Evolutionary conservation across 2,329 filamentous ascomycete genomes (phyloP).

Genomic region (Corniculantispora saksenae): DNA sequence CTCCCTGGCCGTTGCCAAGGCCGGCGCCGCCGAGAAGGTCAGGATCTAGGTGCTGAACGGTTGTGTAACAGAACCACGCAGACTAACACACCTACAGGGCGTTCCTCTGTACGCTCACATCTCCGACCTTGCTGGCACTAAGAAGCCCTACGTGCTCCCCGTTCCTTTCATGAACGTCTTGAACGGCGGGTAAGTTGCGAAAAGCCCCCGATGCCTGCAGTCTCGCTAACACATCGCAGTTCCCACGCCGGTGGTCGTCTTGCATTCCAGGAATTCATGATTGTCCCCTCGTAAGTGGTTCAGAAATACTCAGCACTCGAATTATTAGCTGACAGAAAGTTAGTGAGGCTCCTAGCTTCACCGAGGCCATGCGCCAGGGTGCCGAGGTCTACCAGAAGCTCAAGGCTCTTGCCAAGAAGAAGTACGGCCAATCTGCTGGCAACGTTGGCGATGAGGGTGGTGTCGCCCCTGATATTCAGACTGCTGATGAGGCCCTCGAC

Average conservation of each 20-base stretch:
- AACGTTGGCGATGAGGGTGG: constrained; percentile 99
- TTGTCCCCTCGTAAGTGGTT: constrained; percentile 73
- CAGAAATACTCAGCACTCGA: constrained; percentile 12
- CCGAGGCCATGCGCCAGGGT: constrained; percentile 94
- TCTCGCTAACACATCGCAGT: constrained; percentile 40
- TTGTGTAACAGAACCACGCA: no score
- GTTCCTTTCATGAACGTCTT: constrained; percentile 94
- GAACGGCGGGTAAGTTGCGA: constrained; percentile 63
- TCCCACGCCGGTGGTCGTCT: constrained; percentile 97
- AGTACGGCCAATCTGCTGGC: constrained; percentile 97
- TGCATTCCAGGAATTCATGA: constrained; percentile 97
- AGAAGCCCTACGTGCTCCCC: constrained; percentile 88
- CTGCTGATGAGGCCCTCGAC: constrained; percentile 91
- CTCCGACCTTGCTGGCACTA: constrained; percentile 83
- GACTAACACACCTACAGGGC: constrained; percentile 45
- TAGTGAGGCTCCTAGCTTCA: constrained; percentile 83
- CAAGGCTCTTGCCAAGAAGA: constrained; percentile 97
- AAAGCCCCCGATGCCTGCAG: background rate
- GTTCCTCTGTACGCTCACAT: constrained; percentile 87
- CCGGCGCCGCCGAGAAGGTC: constrained; percentile 83
- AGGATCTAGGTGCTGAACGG: background rate
- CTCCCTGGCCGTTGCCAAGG: constrained; percentile 82
- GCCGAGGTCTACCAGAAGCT: constrained; percentile 98
- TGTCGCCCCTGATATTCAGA: constrained; percentile 98
- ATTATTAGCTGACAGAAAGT: constrained; percentile 19